Base-by-base conservation (phyloP, 2,329 filamentous ascomycete species). In the Colletotrichum tabaci region DNA sequence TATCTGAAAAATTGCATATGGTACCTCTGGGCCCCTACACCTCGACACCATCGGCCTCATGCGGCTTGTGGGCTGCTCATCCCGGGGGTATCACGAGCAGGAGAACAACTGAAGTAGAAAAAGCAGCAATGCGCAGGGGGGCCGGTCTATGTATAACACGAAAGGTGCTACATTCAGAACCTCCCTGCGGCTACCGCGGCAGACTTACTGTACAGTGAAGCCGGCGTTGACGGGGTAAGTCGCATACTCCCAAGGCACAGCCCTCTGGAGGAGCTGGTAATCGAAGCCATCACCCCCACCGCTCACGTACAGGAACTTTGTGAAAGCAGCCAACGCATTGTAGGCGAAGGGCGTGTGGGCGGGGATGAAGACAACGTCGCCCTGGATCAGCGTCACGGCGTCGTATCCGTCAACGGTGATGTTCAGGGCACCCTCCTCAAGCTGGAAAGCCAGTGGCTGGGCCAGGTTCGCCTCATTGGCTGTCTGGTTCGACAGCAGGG, bases 321-420 rank as follows among this genome's bases (percentile, higher is more conserved):
- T 79, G 30, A 75, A 75, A 4, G 74, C 74, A 8, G 75, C 75
- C 1, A 73, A 75, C 6, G 77, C 76, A 23, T 71, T 60, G 68
- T 78, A 79, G 23, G 53, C 64, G 53, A 78, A 78, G 0, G 66
- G 35, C 3, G 72, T 73, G 12, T 64, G 61, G 4, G 73, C 72
- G 1, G 77, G 76, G 30, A 79, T 65, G 56, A 79, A 79, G 12
- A 75, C 73, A 15, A 79, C 76, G 38, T 78, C 76, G n/a, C 77
- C 76, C 21, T 75, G 73, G 40, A 77, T 71, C 21, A 79, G 67
- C 10, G 68, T 69, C 7, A 71, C 73, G 42, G 60, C 61, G 26
- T 75, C 69, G 72, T 77, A 77, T 21, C 77, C 77, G 1, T 73
- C 64, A 12, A 79, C 65, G 2, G 56, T 38, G 13, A 79, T 68